Conservation (phyloP, 768 basidiomycete genomes). For the Mycena haematopus region DNA sequence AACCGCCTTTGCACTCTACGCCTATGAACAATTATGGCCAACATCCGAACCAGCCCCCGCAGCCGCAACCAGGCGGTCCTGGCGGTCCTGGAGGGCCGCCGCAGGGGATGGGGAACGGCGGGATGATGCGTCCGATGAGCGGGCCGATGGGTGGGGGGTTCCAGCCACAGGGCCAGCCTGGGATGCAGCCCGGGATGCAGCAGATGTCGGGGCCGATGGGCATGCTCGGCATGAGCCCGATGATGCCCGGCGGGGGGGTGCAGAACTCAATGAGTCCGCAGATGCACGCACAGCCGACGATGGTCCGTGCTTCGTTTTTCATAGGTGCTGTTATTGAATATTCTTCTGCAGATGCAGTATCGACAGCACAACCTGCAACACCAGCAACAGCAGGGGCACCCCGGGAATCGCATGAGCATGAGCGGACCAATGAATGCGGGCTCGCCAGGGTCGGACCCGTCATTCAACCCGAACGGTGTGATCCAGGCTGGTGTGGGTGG, state of each 20-base stretch:
- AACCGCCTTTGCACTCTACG: constrained; percentile 48
- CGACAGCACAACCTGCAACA: constrained; percentile 15
- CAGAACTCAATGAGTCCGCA: constrained; percentile 29
- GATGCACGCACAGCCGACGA: constrained; percentile 26
- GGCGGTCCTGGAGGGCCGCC: constrained; percentile 44
- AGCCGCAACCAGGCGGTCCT: constrained; percentile 41
- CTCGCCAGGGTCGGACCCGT: constrained; percentile 54
- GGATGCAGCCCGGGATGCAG: constrained; percentile 10
- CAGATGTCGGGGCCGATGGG: constrained; percentile 34
- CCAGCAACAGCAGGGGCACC: background rate
- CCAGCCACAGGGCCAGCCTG: constrained; percentile 23
- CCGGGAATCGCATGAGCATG: constrained; percentile 19
- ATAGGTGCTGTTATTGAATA: background rate
- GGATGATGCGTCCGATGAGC: constrained; percentile 47
- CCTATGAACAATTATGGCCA: constrained; percentile 40
- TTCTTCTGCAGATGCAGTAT: constrained; percentile 23
- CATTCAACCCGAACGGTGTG: constrained; percentile 43
- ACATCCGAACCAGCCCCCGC: constrained; percentile 29
- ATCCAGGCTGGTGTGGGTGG: constrained; percentile 30
- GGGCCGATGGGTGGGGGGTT: constrained; percentile 33
- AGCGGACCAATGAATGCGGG: constrained; percentile 39
- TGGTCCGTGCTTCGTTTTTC: constrained; percentile 10
- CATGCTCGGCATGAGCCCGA: constrained; percentile 27
- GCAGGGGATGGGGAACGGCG: constrained; percentile 41
- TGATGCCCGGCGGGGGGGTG: constrained; percentile 7